Conservation (phyloP, 139 green algal species). For the Coelastrella sp. region DNA sequence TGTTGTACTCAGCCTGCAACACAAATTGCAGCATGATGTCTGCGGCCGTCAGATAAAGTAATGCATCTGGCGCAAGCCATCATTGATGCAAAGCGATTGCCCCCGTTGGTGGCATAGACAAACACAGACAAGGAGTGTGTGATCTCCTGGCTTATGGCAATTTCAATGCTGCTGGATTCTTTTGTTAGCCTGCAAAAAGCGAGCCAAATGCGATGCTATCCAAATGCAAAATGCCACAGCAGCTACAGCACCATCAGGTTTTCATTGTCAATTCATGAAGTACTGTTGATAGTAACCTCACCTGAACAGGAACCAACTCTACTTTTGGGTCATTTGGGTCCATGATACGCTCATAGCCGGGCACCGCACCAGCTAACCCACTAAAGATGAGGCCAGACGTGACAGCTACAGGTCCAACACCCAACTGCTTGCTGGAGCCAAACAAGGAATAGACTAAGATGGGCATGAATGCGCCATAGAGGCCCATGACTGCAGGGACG, state of each 20-base stretch:
- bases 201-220: too few relatives aligned
- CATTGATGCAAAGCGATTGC: background rate
- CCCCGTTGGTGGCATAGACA: background rate
- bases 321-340: conserved; percentile 66
- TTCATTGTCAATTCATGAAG: background rate
- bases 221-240: background rate
- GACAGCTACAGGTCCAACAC: conserved; percentile 60
- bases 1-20: conserved; percentile 35
- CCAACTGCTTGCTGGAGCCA: conserved; percentile 67
- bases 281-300: background rate
- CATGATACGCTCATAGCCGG: conserved; percentile 41
- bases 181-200: background rate
- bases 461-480: conserved; percentile 90
- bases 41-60: background rate
- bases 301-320: conserved; percentile 48
- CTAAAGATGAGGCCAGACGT: conserved; percentile 52
- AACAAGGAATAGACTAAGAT: conserved; percentile 79
- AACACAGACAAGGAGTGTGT: background rate
- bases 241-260: background rate
- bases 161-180: background rate
- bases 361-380: conserved; percentile 16
- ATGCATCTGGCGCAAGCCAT: background rate
- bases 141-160: background rate
- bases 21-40: background rate
- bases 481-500: conserved; percentile 79